A percentile compares a stretch with the other conserved stretches of the same genome.
Evolutionary conservation across 2,329 filamentous ascomycete species (phyloP).

Genomic region (Chaetomiaceae sp.): DNA sequence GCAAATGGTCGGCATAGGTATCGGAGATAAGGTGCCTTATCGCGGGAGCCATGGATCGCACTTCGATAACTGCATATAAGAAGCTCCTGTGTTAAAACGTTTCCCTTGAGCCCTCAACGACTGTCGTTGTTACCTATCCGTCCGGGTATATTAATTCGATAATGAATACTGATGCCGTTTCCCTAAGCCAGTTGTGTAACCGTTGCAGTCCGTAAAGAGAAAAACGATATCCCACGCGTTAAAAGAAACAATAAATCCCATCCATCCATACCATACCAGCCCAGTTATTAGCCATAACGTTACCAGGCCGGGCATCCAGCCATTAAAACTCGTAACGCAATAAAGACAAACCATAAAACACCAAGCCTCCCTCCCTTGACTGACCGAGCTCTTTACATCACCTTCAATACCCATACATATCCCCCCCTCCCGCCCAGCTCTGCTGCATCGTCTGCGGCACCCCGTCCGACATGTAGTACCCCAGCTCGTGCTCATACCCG

Average conservation of each 20-base stretch:
- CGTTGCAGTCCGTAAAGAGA: neutral
- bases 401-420: conserved; percentile 26
- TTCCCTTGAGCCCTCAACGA: too few species aligned
- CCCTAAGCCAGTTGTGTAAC: neutral
- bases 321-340: neutral
- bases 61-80: neutral
- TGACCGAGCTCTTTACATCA: neutral
- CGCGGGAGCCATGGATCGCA: neutral
- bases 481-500: conserved; percentile 31
- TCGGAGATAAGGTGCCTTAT: conserved; percentile 10
- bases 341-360: neutral
- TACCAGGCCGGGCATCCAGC: neutral
- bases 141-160: neutral
- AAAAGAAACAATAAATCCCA: too few species aligned
- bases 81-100: too few species aligned
- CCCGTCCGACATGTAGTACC: conserved; percentile 30
- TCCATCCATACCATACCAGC: neutral
- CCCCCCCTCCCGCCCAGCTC: conserved; percentile 24
- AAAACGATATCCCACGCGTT: neutral
- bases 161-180: neutral
- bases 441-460: conserved; percentile 18
- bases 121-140: too few species aligned
- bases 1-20: conserved; percentile 3
- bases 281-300: neutral
- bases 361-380: neutral